These are phyloP conservation scores for Physcomitrellopsis africana DNA, from an alignment of 225 moss, liverwort and hornwort genomes.

Conservation along the genomic window DNA sequence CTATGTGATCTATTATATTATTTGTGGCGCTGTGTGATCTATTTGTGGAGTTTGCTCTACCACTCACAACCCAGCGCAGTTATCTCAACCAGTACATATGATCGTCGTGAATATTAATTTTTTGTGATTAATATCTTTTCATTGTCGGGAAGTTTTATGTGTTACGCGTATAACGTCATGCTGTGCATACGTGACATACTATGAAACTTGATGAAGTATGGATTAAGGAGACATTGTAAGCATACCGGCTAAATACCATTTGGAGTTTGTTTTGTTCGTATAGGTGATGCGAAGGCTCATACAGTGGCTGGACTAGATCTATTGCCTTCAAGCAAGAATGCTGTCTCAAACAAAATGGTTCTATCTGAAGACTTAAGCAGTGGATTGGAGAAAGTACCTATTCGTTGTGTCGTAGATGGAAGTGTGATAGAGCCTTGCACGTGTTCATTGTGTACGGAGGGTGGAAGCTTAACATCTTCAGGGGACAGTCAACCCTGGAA, in stretches of 20 bases:
- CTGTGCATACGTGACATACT: neutral
- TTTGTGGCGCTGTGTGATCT: neutral
- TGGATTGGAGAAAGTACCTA: slow-evolving; percentile 83
- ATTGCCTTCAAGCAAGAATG: slow-evolving; percentile 25
- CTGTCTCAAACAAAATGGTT: slow-evolving; percentile 38
- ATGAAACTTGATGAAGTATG: neutral
- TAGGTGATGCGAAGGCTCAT: slow-evolving; percentile 40
- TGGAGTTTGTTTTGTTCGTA: slow-evolving; percentile 5
- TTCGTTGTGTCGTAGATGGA: slow-evolving; percentile 84
- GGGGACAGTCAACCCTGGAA: slow-evolving; percentile 70
- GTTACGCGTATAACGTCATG: neutral
- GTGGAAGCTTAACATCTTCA: slow-evolving; percentile 40
- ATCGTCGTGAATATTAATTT: neutral
- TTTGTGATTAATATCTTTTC: neutral
- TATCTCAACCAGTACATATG: too few relatives aligned
- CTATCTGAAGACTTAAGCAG: slow-evolving; percentile 76
- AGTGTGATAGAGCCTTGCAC: slow-evolving; percentile 64
- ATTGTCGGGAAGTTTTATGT: neutral
- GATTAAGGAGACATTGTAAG: neutral
- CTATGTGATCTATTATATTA: neutral
- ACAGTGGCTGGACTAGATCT: slow-evolving; percentile 25
- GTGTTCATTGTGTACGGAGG: slow-evolving; percentile 52
- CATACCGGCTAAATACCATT: neutral
- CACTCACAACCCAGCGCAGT: too few relatives aligned
- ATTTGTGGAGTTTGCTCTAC: too few relatives aligned